Evolutionary conservation across 1,284 basidiomycete genomes (phyloP).

Genomic region (Cerioporus squamosus): DNA sequence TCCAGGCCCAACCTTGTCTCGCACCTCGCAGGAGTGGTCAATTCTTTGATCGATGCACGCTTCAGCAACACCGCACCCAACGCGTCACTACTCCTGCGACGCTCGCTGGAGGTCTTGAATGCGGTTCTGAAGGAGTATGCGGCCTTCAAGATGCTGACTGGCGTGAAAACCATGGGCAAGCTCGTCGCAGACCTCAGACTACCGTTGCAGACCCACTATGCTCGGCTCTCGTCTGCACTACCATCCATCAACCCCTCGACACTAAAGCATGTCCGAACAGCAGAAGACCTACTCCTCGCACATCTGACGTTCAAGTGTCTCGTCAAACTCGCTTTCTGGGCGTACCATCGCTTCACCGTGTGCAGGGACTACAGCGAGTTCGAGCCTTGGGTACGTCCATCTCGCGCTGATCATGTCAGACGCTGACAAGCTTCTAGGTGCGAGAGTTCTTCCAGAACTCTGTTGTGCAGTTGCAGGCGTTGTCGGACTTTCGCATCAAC

Average conservation of each 20-base stretch:
- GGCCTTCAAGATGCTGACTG: constrained; percentile 66
- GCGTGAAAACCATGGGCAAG: constrained; percentile 68
- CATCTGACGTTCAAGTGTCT: constrained; percentile 76
- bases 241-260: constrained; percentile 46
- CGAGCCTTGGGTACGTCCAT: constrained; percentile 56
- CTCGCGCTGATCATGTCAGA: background rate
- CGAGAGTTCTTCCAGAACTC: constrained; percentile 64
- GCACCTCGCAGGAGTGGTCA: constrained; percentile 59
- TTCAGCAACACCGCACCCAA: constrained; percentile 47
- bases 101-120: constrained; percentile 66
- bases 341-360: constrained; percentile 61
- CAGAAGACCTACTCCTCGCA: constrained; percentile 59
- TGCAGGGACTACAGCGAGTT: constrained; percentile 46
- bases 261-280: constrained; percentile 38
- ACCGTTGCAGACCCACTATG: constrained; percentile 62
- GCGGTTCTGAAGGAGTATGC: constrained; percentile 71
- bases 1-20: constrained; percentile 65
- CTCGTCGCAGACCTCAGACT: constrained; percentile 57
- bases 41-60: constrained; percentile 53
- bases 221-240: constrained; percentile 52
- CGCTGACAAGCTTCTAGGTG: constrained; percentile 44
- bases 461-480: constrained; percentile 52
- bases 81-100: constrained; percentile 57
- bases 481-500: constrained; percentile 54
- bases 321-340: constrained; percentile 67